Evolutionary conservation across 805 yeast genomes (phyloP).

Genomic region (Hanseniaspora mollemarum): DNA sequence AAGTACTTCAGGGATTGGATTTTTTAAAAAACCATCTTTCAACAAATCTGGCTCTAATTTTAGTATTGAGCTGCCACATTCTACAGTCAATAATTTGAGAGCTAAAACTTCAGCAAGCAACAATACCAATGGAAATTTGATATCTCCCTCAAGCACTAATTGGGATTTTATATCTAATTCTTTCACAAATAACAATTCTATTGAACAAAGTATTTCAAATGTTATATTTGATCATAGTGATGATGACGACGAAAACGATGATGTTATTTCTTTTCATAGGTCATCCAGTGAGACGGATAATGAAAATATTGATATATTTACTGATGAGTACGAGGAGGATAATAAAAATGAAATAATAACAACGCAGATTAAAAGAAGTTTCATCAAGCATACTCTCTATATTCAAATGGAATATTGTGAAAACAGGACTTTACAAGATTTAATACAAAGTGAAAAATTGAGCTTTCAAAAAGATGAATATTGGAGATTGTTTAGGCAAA

Average conservation of each 20-base stretch:
- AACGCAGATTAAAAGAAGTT: slow-evolving; percentile 3
- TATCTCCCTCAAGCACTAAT: slow-evolving; percentile 22
- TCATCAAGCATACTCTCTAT: slow-evolving; percentile 55
- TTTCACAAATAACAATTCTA: slow-evolving; percentile 25
- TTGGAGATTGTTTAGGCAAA: slow-evolving; percentile 81
- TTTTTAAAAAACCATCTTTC: slow-evolving; percentile 26
- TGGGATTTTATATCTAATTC: slow-evolving; percentile 65
- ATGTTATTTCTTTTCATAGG: slow-evolving; percentile 7
- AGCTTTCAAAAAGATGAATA: slow-evolving; percentile 63
- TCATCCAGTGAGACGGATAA: slow-evolving; percentile 17
- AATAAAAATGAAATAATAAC: not conserved
- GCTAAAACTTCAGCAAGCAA: not conserved
- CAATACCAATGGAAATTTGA: not conserved
- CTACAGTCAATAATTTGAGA: not conserved
- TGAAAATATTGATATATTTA: slow-evolving; percentile 11
- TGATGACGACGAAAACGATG: slow-evolving; percentile 14
- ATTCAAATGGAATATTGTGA: slow-evolving; percentile 99
- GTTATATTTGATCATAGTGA: slow-evolving; percentile 14
- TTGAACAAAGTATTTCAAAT: slow-evolving; percentile 9
- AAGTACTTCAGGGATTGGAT: slow-evolving; percentile 1
- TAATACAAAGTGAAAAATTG: slow-evolving; percentile 64
- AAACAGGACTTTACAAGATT: slow-evolving; percentile 74
- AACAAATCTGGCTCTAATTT: slow-evolving; percentile 26
- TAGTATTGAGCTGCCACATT: slow-evolving; percentile 17
- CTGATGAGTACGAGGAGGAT: not conserved